Evolutionary conservation across 176 grass and related monocot species (phyloP).

Genomic region (Carex kokanica): DNA sequence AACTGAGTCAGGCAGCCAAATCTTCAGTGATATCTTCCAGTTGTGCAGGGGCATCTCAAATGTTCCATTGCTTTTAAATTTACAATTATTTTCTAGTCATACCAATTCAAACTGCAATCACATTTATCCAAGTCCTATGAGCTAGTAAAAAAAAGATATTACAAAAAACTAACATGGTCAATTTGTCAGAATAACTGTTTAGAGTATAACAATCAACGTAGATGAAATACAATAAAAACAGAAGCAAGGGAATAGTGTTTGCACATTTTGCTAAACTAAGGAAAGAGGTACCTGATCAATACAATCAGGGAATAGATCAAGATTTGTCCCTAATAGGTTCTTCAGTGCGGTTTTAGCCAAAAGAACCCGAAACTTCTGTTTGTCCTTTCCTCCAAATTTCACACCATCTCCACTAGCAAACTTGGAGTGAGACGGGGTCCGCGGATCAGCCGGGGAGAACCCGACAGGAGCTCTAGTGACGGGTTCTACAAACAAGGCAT

Average conservation of each 20-base stretch:
- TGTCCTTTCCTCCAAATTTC: constrained; percentile 63
- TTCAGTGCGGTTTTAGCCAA: constrained; percentile 90
- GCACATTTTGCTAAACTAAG: constrained; percentile 13
- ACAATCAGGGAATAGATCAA: constrained; percentile 89
- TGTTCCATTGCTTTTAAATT: not conserved
- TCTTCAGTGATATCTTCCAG: not conserved
- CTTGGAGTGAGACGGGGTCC: constrained; percentile 85
- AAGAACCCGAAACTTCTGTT: constrained; percentile 77
- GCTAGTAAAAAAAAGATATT: not conserved
- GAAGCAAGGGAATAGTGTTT: not conserved
- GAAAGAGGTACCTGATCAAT: constrained; percentile 72
- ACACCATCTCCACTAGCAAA: constrained; percentile 49
- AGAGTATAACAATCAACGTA: not conserved
- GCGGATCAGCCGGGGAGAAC: constrained; percentile 79
- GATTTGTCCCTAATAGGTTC: constrained; percentile 90
- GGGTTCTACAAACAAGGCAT: constrained; percentile 70
- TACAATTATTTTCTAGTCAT: not conserved
- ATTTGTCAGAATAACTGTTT: not conserved
- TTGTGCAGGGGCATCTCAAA: not conserved
- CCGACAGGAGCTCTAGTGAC: constrained; percentile 62
- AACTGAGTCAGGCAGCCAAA: not conserved
- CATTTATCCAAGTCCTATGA: no score
- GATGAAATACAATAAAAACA: not conserved
- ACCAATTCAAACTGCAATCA: not conserved
- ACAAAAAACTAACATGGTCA: constrained; percentile 5